These are phyloP conservation scores for Yamadazyma philogaea DNA, from an alignment of 805 yeast species.

Conservation along the genomic window DNA sequence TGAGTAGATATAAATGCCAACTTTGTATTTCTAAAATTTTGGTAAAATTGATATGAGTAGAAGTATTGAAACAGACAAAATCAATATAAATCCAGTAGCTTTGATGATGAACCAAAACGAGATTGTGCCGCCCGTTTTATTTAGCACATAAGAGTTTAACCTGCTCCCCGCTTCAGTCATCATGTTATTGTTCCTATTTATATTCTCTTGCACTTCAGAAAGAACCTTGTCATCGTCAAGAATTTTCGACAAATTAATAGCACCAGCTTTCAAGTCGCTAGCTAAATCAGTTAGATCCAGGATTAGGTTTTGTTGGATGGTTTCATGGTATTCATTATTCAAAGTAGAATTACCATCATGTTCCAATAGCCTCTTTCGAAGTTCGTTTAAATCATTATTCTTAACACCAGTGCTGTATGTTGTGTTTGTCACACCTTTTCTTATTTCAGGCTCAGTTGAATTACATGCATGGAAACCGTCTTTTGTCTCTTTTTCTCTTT, in stretches of 20 bases:
- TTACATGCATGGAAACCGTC: background rate
- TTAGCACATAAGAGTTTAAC: slow-evolving; percentile 34
- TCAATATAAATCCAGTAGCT: slow-evolving; percentile 22
- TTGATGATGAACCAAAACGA: slow-evolving; percentile 37
- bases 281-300: slow-evolving; percentile 50
- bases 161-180: slow-evolving; percentile 33
- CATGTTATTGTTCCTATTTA: slow-evolving; percentile 28
- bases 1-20: slow-evolving; percentile 2
- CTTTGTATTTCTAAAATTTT: slow-evolving; percentile 20
- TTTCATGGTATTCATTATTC: slow-evolving; percentile 38
- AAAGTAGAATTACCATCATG: slow-evolving; percentile 3
- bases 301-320: slow-evolving; percentile 47
- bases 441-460: background rate
- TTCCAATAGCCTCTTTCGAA: slow-evolving; percentile 12
- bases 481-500: background rate
- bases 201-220: slow-evolving; percentile 32
- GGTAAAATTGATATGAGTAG: slow-evolving; percentile 36
- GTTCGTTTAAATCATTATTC: slow-evolving; percentile 7
- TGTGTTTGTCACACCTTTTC: background rate
- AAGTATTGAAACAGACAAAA: slow-evolving; percentile 30
- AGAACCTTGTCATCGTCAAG: slow-evolving; percentile 34
- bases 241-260: slow-evolving; percentile 36
- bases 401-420: slow-evolving; percentile 6
- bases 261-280: slow-evolving; percentile 45
- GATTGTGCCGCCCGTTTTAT: slow-evolving; percentile 41